phyloP scores from a whole-genome alignment of 1,284 basidiomycete genomes.

The Boletellus sp. region DNA sequence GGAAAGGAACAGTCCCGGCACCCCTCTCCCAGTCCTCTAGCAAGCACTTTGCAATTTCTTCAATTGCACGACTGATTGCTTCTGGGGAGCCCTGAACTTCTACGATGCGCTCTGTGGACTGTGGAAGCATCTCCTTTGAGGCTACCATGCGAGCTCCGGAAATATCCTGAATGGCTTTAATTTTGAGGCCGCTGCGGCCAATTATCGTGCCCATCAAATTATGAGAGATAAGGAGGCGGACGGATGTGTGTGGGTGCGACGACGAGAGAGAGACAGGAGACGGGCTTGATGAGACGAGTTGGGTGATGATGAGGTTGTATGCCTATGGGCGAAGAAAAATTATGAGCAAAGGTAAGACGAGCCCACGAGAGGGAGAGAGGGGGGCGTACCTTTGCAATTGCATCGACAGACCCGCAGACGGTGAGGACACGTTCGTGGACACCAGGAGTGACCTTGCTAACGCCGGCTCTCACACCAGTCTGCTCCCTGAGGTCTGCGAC shows the following conservation, averaged over 20 bases:
- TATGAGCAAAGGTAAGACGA: slow-evolving; percentile 3
- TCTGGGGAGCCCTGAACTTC: slow-evolving; percentile 94
- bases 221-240: slow-evolving; percentile 96
- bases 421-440: slow-evolving; percentile 97
- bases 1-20: slow-evolving; percentile 90
- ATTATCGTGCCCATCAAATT: slow-evolving; percentile 99
- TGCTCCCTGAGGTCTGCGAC: slow-evolving; percentile 94
- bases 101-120: slow-evolving; percentile 96
- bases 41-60: slow-evolving; percentile 93
- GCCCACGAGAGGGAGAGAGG: neutral
- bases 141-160: slow-evolving; percentile 98
- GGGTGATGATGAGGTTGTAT: slow-evolving; percentile 91
- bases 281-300: slow-evolving; percentile 79
- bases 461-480: slow-evolving; percentile 96
- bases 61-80: slow-evolving; percentile 86
- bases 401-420: slow-evolving; percentile 87
- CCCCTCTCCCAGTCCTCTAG: slow-evolving; percentile 97
- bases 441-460: slow-evolving; percentile 96
- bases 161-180: slow-evolving; percentile 98
- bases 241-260: slow-evolving; percentile 77
- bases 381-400: slow-evolving; percentile 76
- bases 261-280: slow-evolving; percentile 61
- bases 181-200: slow-evolving; percentile 94
- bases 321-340: slow-evolving; percentile 51
- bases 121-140: slow-evolving; percentile 97